Evolutionary conservation across 164 flowering plant genomes (phyloP), one percentile per base, ranked within the genome.

Genomic region (Paratinospora sagittata): DNA sequence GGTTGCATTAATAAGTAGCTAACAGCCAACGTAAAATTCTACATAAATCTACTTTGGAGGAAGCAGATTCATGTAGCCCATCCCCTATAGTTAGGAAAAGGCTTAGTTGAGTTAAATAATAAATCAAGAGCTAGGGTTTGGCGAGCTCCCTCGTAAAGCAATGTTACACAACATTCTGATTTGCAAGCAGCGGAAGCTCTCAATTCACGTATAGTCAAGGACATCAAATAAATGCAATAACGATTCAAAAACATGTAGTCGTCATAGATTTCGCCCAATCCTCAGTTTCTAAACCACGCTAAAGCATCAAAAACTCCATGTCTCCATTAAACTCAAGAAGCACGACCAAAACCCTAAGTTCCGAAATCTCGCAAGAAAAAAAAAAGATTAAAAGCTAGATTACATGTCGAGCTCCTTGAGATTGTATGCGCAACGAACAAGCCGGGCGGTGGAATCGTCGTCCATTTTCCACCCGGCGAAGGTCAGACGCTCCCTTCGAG

Each of bases 321-420:
- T 52, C n/a, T 52, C 60, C 61, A 16, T 21, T 7, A 9, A 55
- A 55, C 24, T 55, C 61, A 55, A 55, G 0, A n/a, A 55, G 4
- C 16, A 10, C 55, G 2, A 14, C 24, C 61, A 55, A 55, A 55
- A 55, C 61, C 61, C 61, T n/a, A 55, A 55, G 9, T 55, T n/a
- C 24, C n/a, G 17, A 55, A 5, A 21, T 19, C 6, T 13, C 34
- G 12, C 12, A 43, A 55, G 2, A n/a, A 39, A 17, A 70, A 14
- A 36, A 24, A 62, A 17, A 70, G 8, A 27, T 47, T 36, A 14
- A 36, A 71, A n/a, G 19, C 52, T 5, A 43, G 64, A 60, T 9
- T 83, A 95, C 97, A 92, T 92, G 83, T 92, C 97, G 27, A 95
- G 96, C 72, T 95, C 94, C 82, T 87, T 87, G 84, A 95, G 97